Conservation (phyloP, 2,329 filamentous ascomycete species). For the Penicillium sp. region DNA sequence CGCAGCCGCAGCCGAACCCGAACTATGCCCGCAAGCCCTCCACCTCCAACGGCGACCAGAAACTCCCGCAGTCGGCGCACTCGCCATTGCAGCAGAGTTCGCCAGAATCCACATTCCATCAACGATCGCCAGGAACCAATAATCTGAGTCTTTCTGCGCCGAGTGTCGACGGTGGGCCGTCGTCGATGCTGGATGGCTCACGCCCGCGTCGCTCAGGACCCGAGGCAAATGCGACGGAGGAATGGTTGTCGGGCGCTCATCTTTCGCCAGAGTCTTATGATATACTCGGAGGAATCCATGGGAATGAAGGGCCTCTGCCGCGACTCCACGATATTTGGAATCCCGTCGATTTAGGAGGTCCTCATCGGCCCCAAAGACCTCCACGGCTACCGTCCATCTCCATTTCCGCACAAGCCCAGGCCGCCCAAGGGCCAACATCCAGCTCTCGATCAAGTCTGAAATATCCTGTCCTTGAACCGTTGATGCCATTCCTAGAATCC, state of each 20-base stretch:
- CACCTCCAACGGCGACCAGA: constrained; percentile 15
- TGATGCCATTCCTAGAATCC: constrained; percentile 77
- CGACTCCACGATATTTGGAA: constrained; percentile 38
- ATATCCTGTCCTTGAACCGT: constrained; percentile 82
- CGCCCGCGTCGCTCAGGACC: constrained; percentile 22
- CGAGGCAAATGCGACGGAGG: constrained; percentile 34
- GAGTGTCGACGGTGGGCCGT: constrained; percentile 34
- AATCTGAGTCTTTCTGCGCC: constrained; percentile 32
- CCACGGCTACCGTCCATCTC: constrained; percentile 45
- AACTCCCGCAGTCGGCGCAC: constrained; percentile 14
- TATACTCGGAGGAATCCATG: constrained; percentile 29
- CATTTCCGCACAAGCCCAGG: constrained; percentile 12
- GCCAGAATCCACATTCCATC: constrained; percentile 28
- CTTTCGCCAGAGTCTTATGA: constrained; percentile 40
- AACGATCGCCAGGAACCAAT: constrained; percentile 35
- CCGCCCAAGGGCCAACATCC: constrained; percentile 54
- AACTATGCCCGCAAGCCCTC: neutral
- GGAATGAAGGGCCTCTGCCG: constrained; percentile 33
- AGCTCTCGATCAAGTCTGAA: constrained; percentile 55
- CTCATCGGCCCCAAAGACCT: constrained; percentile 36
- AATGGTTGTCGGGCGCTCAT: constrained; percentile 38
- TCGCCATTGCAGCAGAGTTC: constrained; percentile 28
- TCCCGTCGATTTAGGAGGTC: constrained; percentile 29
- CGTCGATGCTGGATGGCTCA: constrained; percentile 26
- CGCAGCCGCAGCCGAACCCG: too few species aligned